Base-by-base conservation (phyloP, 2,329 filamentous ascomycete species). In the Fusarium sp. region DNA sequence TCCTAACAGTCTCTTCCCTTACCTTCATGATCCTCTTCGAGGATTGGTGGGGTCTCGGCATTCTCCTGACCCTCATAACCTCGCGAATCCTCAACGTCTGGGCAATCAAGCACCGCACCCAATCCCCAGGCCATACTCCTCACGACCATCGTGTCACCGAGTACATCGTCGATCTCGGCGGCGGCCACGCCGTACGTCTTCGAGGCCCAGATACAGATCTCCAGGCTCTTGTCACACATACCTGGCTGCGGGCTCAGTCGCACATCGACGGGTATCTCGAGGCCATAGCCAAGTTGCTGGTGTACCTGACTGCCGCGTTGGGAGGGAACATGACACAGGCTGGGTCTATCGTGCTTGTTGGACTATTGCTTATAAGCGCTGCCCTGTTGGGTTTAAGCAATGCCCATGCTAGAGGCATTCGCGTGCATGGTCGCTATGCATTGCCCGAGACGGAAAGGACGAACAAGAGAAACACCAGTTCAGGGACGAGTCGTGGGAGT, bases 51-150 rank as follows among this genome's bases (percentile, higher is more conserved):
- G 85, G 86, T 1, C 77, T 91, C 3, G 80, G 77, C 3, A 82
- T 85, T 11, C 77, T 91, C 11, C 46, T 84, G 1, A 82, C 85
- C 1, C 84, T 91, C 24, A 87, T 91, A 75, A 53, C 85, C 14
- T 86, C 88, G 3, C 88, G 90, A 16, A 66, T 89, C 10, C 79
- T 90, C 64, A 91, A 91, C 74, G 86, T 90, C 65, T 84, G 84
- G 80, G 83, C 89, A 36, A 87, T 92, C 77, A 89, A 89, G 66
- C 82, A 85, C 56, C 87, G 89, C 40, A 81, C 83, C 27, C 6
- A 76, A 2, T 69, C 62, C 6, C 63, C 60, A 2, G 64, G 56
- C 2, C 51, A 62, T 0, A 35, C 46, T 17, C 35, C 62, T 17
- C 44, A 72, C 24, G 66, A 73, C 38, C 70, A 77, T 20, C 55